These are phyloP conservation scores for Neoboletus subvelutipes DNA, from an alignment of 768 basidiomycete species.

Conservation along the genomic window DNA sequence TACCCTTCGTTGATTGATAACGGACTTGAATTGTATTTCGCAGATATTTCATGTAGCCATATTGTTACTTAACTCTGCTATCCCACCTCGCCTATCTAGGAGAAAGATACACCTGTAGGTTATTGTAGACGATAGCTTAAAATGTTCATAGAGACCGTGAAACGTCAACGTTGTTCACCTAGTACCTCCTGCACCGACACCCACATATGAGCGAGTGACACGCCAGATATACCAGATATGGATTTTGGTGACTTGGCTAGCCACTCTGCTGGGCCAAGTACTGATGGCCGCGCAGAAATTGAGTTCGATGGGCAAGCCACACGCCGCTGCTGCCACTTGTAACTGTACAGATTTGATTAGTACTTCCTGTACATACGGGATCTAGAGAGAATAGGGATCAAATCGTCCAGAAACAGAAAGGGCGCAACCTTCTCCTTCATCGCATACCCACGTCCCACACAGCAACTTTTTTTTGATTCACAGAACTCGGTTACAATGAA, in stretches of 20 bases:
- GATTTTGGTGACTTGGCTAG: not conserved
- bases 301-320: not conserved
- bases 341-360: not conserved
- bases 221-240: too few species aligned
- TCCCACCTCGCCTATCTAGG: not conserved
- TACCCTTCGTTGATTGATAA: not conserved
- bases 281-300: not conserved
- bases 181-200: not conserved
- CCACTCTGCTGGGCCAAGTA: not conserved
- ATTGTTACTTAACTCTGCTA: not conserved
- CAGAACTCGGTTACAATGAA: not conserved
- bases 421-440: too few species aligned
- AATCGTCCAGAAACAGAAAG: not conserved
- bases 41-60: conserved; percentile 1
- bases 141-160: too few species aligned
- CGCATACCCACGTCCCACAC: not conserved
- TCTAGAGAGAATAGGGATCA: not conserved
- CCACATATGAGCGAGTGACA: not conserved
- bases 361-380: not conserved
- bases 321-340: not conserved
- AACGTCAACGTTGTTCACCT: not conserved
- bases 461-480: not conserved
- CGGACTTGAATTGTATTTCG: not conserved
- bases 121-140: not conserved
- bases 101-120: not conserved